Evolutionary conservation across 2,329 filamentous ascomycete species (phyloP), one percentile per base, ranked within the genome.

Genomic region (Aspergillus bombycis): DNA sequence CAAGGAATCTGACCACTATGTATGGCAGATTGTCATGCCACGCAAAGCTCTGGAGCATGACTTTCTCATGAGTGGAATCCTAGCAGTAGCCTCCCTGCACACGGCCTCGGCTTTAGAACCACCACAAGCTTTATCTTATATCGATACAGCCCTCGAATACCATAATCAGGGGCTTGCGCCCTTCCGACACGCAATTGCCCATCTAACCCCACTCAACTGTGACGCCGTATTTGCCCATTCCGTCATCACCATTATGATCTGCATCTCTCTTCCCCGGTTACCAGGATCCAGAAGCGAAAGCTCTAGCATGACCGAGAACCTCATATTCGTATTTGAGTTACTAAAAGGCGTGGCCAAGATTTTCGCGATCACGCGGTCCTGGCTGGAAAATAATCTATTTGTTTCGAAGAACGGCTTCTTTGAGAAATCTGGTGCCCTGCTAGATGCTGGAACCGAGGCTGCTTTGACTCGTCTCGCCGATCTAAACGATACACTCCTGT

Each of bases 341-440:
- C 66, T 78, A 9, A 75, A 77, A 56, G 77, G 77, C 0, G 71
- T 76, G 34, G 73, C 67, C 32, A 77, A 77, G 4, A 78, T 78
- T 26, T 70, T 73, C 36, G 64, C 59, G 2, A 74, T 77, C 38
- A 74, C 72, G 23, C 67, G 68, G 19, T 65, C 72, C 1, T 78
- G 75, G 65, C 81, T 86, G 66, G 83, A 86, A 67, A 79, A 82
- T 19, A 84, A 82, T 76, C 74, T 86, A 1, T 86, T 85, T 70
- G 81, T 77, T 28, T 77, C 77, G 3, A 80, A 78, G 45, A 69
- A 69, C 0, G 72, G 74, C 23, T 82, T 83, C 65, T 83, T 82
- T 80, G 82, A 78, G 8, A 69, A 78, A 26, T 75, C 77, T 12
- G 19, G 60, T 30, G 1, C 58, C 4, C 61, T 60, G 21, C 36